Evolutionary conservation across 805 yeast species (phyloP).

Genomic region (Kodamaea sagamina): DNA sequence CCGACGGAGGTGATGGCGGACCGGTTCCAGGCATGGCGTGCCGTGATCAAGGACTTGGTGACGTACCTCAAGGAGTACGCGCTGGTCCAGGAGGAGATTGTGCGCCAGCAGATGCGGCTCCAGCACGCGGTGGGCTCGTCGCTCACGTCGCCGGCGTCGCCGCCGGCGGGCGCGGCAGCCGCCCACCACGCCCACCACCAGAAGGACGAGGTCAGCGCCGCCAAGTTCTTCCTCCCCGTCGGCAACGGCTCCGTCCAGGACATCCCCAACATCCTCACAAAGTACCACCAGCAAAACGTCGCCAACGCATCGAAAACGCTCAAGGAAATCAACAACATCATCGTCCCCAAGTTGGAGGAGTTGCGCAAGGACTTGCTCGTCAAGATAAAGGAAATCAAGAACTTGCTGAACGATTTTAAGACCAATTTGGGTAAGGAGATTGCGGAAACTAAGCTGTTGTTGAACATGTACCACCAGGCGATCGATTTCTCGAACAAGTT

Average conservation of each 20-base stretch:
- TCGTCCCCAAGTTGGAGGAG: conserved; percentile 58
- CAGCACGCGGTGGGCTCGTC: conserved; percentile 62
- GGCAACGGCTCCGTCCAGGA: conserved; percentile 85
- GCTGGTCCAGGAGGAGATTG: conserved; percentile 83
- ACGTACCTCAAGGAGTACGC: conserved; percentile 78
- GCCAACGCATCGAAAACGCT: conserved; percentile 42
- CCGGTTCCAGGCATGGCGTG: conserved; percentile 85
- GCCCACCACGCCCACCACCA: conserved; percentile 16
- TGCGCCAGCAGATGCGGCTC: conserved; percentile 76
- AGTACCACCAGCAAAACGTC: conserved; percentile 47
- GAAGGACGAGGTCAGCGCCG: conserved; percentile 36
- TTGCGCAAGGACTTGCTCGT: conserved; percentile 70
- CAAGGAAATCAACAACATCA: conserved; percentile 49
- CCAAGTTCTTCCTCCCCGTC: conserved; percentile 66
- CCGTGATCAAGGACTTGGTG: conserved; percentile 70
- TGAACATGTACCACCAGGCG: conserved; percentile 57
- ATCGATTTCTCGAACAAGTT: conserved; percentile 60
- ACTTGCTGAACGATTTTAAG: conserved; percentile 81
- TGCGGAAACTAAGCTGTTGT: conserved; percentile 35
- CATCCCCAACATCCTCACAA: conserved; percentile 65
- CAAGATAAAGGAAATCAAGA: conserved; percentile 84
- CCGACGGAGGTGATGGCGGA: conserved; percentile 88
- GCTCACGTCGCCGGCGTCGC: conserved; percentile 12
- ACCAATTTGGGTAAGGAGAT: conserved; percentile 68
- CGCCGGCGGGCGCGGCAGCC: conserved; percentile 5